Conservation (phyloP, 2,329 filamentous ascomycete genomes). For the Colletotrichum sublineola region DNA sequence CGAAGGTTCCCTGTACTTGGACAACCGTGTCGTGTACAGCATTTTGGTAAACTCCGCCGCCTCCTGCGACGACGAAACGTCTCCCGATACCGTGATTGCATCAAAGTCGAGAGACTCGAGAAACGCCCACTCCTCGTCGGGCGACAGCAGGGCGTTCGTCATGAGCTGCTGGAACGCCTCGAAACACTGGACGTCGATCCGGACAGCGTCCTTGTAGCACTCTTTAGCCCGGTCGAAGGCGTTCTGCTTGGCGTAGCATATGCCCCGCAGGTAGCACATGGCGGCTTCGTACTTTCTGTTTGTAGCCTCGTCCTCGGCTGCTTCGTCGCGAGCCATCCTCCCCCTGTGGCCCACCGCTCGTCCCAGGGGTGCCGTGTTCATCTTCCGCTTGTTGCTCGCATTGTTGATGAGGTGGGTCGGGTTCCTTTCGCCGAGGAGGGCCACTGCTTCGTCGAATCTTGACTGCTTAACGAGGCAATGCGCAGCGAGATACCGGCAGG, state of each 20-base stretch:
- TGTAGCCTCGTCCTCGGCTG: conserved; percentile 74
- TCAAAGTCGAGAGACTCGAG: conserved; percentile 92
- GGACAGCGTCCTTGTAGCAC: conserved; percentile 97
- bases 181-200: conserved; percentile 97
- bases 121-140: conserved; percentile 91
- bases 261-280: conserved; percentile 95
- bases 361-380: conserved; percentile 69
- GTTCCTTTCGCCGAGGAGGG: conserved; percentile 90
- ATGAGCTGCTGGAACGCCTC: conserved; percentile 98
- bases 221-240: conserved; percentile 97
- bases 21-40: conserved; percentile 94
- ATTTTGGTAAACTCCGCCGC: conserved; percentile 94
- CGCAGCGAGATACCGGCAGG: conserved; percentile 91
- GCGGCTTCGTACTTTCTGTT: conserved; percentile 91
- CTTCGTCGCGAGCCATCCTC: conserved; percentile 54
- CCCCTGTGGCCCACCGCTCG: conserved; percentile 48
- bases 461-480: conserved; percentile 95
- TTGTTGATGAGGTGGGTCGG: conserved; percentile 87
- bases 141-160: conserved; percentile 92
- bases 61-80: conserved; percentile 80
- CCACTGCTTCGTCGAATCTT: conserved; percentile 89
- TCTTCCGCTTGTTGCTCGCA: conserved; percentile 74
- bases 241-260: conserved; percentile 97
- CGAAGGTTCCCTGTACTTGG: conserved; percentile 91
- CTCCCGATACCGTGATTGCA: conserved; percentile 75